phyloP scores from a whole-genome alignment of 768 basidiomycete species.

The Daedalea quercina region DNA sequence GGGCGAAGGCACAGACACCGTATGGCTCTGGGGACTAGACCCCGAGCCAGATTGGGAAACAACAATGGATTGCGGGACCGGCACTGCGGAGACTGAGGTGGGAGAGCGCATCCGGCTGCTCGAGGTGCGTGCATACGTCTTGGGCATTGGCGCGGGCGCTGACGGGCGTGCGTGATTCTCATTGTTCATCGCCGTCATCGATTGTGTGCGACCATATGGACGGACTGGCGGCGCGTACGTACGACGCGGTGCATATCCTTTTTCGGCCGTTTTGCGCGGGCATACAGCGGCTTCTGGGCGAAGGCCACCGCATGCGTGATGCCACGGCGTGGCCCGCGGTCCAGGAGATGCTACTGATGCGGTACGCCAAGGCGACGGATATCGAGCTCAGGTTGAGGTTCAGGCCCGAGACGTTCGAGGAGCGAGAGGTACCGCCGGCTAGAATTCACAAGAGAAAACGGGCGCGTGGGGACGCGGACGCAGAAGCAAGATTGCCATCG shows the following conservation, averaged over 20 bases:
- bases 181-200: background rate
- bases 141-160: background rate
- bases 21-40: constrained; percentile 54
- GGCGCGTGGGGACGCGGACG: background rate
- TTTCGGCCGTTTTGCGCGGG: constrained; percentile 1
- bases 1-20: constrained; percentile 27
- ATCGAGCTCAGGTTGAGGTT: constrained; percentile 12
- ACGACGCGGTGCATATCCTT: background rate
- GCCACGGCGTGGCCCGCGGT: constrained; percentile 29
- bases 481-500: background rate
- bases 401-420: constrained; percentile 16
- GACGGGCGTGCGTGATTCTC: background rate
- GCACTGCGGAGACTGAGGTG: background rate
- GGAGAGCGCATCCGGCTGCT: constrained; percentile 14
- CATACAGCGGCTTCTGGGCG: constrained; percentile 25
- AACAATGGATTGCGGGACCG: constrained; percentile 1
- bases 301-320: constrained; percentile 37
- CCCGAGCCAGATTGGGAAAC: constrained; percentile 1
- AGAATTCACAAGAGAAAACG: background rate
- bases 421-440: background rate
- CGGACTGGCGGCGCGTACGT: background rate
- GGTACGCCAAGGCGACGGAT: constrained; percentile 29
- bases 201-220: background rate
- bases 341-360: constrained; percentile 42
- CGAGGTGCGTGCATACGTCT: constrained; percentile 17